Evolutionary conservation across 345 rosid genomes (phyloP).

Genomic region (Orychophragmus violaceus): DNA sequence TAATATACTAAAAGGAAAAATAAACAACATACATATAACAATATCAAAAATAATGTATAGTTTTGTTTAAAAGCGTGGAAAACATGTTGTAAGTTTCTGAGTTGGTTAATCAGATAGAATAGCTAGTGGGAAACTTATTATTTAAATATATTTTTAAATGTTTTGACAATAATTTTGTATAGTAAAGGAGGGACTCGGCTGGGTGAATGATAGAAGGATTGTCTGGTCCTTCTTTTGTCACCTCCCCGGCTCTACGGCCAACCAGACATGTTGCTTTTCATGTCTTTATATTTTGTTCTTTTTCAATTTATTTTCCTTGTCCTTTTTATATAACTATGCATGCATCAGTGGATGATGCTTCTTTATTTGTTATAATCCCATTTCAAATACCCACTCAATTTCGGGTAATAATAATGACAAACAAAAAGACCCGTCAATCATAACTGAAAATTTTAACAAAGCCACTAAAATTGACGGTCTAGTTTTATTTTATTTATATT

Average conservation of each 20-base stretch:
- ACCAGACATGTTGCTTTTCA: constrained; percentile 28
- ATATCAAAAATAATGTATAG: background rate
- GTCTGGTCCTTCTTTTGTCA: constrained; percentile 26
- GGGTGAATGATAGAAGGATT: constrained; percentile 20
- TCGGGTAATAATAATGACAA: constrained; percentile 19
- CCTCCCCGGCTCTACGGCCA: constrained; percentile 20
- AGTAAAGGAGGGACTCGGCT: constrained; percentile 18
- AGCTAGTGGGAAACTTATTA: constrained; percentile 2
- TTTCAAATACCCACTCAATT: constrained; percentile 27
- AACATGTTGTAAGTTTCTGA: constrained; percentile 19
- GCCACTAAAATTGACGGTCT: constrained; percentile 20
- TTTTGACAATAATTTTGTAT: background rate
- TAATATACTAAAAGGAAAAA: background rate
- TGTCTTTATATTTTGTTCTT: constrained; percentile 20
- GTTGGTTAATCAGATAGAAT: constrained; percentile 3
- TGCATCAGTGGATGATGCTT: constrained; percentile 19
- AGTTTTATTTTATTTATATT: background rate
- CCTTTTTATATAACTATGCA: background rate
- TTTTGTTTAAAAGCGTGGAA: constrained; percentile 12
- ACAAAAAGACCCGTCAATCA: background rate
- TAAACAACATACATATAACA: background rate
- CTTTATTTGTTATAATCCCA: constrained; percentile 28
- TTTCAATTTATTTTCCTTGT: background rate
- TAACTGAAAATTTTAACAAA: constrained; percentile 3
- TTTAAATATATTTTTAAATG: background rate